Base-by-base conservation (phyloP, 2,329 filamentous ascomycete genomes). In the Helotiales sp. region DNA sequence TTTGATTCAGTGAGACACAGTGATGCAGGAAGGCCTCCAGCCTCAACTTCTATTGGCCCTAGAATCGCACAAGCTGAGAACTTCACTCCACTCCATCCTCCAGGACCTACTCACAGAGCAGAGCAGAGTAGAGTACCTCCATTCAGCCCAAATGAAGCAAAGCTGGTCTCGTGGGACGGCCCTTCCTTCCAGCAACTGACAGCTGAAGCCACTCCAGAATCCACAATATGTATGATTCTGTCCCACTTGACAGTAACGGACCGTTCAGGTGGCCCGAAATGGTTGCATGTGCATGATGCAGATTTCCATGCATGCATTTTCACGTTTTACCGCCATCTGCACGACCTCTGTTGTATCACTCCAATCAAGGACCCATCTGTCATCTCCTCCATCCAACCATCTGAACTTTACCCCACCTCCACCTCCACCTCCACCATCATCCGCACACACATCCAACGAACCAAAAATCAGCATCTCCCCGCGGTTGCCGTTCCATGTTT, bases 251-350 rank as follows among this genome's bases (percentile, higher is more conserved):
- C 40, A 45, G 30, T 49, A 54, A 22, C 66, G 52, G 61, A 61
- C 62, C 66, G 52, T 65, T 65, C 63, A 60, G 45, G 43, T 65
- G 63, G 66, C 66, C 66, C 52, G 62, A 55, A 68, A 65, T 65
- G 61, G 52, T 67, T 57, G 49, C 37, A 61, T 69, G 62, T 60
- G 68, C 68, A 52, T 2, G 6, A 26, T 22, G 20, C 30, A 57
- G 20, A 62, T n/a, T n/a, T n/a, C n/a, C n/a, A n/a, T 66, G 57
- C 61, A 68, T 32, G 47, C 10, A 49, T 40, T 52, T 54, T 61
- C 65, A 64, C 65, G 13, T 47, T n/a, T 47, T 45, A 60, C 57
- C 57, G 57, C 52, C 61, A 57, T 63, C 61, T 60, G 63, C 62
- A 59, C 24, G 47, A 50, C 24, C 47, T 50, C 8, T 17, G 13